Percentiles rank a stretch among this genome's conserved stretches.
Evolutionary conservation across 495 filamentous ascomycete genomes (phyloP).

Genomic region (Tuber melanosporum): DNA sequence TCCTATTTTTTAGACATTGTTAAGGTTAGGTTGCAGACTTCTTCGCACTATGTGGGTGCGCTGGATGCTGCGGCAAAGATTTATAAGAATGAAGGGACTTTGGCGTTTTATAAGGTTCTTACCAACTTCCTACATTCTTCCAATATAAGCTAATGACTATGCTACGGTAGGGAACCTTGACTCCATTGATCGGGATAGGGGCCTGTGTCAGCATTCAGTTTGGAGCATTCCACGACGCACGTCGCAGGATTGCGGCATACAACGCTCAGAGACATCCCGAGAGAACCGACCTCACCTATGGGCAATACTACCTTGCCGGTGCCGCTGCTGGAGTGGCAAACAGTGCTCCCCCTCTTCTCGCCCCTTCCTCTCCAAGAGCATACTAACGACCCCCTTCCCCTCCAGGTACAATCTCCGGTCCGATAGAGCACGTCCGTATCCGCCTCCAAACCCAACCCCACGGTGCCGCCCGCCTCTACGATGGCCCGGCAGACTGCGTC

Average conservation of each 20-base stretch:
- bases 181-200: slow-evolving; percentile 92
- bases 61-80: slow-evolving; percentile 74
- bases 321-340: slow-evolving; percentile 92
- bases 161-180: slow-evolving; percentile 62
- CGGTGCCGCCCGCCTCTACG: slow-evolving; percentile 67
- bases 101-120: slow-evolving; percentile 82
- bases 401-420: slow-evolving; percentile 65
- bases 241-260: slow-evolving; percentile 69
- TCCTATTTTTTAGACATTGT: slow-evolving; percentile 65
- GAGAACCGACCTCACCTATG: slow-evolving; percentile 57
- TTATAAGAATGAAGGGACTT: slow-evolving; percentile 75
- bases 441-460: slow-evolving; percentile 96
- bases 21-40: slow-evolving; percentile 94
- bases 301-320: slow-evolving; percentile 83
- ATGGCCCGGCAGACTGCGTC: slow-evolving; percentile 82
- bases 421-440: slow-evolving; percentile 97
- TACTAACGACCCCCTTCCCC: background rate
- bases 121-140: background rate
- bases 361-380: background rate
- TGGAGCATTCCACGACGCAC: slow-evolving; percentile 89
- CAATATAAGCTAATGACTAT: background rate
- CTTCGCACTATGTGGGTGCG: slow-evolving; percentile 68
- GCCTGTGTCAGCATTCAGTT: slow-evolving; percentile 95
- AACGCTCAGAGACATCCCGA: slow-evolving; percentile 51
- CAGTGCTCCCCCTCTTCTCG: slow-evolving; percentile 36